Evolutionary conservation across 1,284 basidiomycete species (phyloP).

Genomic region (Trichosporon asahii): DNA sequence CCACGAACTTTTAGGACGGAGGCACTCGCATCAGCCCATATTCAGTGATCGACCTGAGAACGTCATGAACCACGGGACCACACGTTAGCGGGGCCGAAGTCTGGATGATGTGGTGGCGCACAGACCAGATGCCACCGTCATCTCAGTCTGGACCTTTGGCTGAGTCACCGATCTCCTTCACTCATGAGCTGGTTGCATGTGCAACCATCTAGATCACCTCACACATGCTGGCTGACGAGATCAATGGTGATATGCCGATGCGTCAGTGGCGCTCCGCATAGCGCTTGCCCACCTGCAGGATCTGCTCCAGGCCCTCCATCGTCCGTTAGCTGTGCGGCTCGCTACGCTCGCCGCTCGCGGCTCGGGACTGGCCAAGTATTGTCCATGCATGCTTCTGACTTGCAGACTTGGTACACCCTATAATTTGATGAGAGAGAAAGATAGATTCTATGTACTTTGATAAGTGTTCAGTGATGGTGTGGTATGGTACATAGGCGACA

Average conservation of each 20-base stretch:
- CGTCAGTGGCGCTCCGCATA: background rate
- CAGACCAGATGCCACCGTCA: background rate
- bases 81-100: no score
- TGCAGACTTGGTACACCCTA: conserved; percentile 1
- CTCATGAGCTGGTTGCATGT: no score
- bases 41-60: background rate
- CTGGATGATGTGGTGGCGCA: background rate
- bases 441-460: background rate
- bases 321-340: no score
- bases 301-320: no score
- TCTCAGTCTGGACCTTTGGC: background rate
- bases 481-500: background rate
- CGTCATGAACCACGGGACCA: background rate
- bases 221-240: background rate
- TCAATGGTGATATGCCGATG: background rate
- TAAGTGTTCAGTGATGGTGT: background rate
- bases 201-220: no score
- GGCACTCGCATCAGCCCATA: background rate
- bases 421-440: no score
- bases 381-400: conserved; percentile 3
- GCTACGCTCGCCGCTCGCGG: background rate
- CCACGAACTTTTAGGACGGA: background rate
- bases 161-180: background rate
- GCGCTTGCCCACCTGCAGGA: background rate
- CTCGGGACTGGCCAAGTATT: background rate